Evolutionary conservation across 345 rosid genomes (phyloP).

Genomic region (Odontarrhena argentea): DNA sequence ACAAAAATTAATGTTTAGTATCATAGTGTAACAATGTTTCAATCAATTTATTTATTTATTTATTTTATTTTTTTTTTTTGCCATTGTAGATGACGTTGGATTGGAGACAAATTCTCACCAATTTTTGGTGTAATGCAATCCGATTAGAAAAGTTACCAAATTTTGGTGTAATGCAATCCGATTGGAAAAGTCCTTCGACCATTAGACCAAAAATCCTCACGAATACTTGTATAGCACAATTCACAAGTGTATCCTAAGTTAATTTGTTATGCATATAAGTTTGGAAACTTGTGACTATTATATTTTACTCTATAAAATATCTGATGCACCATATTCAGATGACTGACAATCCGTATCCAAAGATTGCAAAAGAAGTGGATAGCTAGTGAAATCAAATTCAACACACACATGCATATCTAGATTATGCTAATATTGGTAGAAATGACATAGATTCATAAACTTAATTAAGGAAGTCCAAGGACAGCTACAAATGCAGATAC

Average conservation of each 20-base stretch:
- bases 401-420: conserved; percentile 3
- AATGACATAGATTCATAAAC: conserved; percentile 33
- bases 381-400: neutral
- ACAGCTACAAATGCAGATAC: conserved; percentile 29
- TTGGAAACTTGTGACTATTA: neutral
- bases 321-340: too few relatives aligned
- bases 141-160: too few relatives aligned
- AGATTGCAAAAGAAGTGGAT: conserved; percentile 2
- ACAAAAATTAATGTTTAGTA: too few relatives aligned
- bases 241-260: neutral
- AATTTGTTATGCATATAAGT: neutral
- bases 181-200: neutral
- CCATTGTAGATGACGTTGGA: too few relatives aligned
- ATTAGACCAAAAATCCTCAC: neutral
- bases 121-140: too few relatives aligned
- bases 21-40: too few relatives aligned
- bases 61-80: too few relatives aligned
- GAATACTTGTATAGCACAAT: neutral
- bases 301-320: too few relatives aligned
- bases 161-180: too few relatives aligned
- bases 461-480: neutral
- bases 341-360: conserved; percentile 1
- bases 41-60: too few relatives aligned
- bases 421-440: conserved; percentile 9
- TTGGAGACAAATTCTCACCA: too few relatives aligned